Percentiles rank a stretch among this genome's conserved stretches.
Conservation (phyloP, 108 stramenopile genomes). For the Cylindrotheca closterium region DNA sequence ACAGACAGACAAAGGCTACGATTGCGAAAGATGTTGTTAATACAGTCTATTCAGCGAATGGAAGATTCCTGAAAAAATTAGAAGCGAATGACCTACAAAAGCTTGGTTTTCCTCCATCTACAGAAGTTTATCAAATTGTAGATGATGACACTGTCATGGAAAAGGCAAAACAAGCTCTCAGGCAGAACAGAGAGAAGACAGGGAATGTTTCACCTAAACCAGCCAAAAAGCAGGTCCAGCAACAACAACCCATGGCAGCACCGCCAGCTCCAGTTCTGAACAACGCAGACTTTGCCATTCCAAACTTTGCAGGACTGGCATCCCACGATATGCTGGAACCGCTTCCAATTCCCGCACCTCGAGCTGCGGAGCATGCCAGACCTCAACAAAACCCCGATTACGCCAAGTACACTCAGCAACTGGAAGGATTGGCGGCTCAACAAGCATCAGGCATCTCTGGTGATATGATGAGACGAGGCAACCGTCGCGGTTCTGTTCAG, state of each 20-base stretch:
- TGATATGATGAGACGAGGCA: background rate
- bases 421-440: slow-evolving; percentile 15
- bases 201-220: slow-evolving; percentile 1
- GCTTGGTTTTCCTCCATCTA: slow-evolving; percentile 38
- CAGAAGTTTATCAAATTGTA: slow-evolving; percentile 42
- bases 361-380: too few relatives aligned
- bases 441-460: background rate
- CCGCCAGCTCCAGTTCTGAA: slow-evolving; percentile 1
- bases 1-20: slow-evolving; percentile 58
- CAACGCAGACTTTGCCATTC: background rate
- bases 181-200: slow-evolving; percentile 48
- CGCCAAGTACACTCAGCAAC: slow-evolving; percentile 10
- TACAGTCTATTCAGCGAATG: slow-evolving; percentile 52
- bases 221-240: background rate
- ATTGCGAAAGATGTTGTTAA: slow-evolving; percentile 80
- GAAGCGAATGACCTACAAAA: slow-evolving; percentile 37
- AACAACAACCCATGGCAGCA: slow-evolving; percentile 5
- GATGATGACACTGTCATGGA: slow-evolving; percentile 62
- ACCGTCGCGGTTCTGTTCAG: slow-evolving; percentile 9
- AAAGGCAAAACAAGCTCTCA: slow-evolving; percentile 67
- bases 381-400: slow-evolving; percentile 12
- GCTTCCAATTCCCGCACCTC: background rate
- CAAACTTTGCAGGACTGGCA: background rate
- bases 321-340: background rate
- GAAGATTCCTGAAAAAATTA: slow-evolving; percentile 74